Percentiles rank a stretch among this genome's conserved stretches.
phyloP scores from a whole-genome alignment of 2,329 filamentous ascomycete genomes.

The Sclerotinia glacialis region DNA sequence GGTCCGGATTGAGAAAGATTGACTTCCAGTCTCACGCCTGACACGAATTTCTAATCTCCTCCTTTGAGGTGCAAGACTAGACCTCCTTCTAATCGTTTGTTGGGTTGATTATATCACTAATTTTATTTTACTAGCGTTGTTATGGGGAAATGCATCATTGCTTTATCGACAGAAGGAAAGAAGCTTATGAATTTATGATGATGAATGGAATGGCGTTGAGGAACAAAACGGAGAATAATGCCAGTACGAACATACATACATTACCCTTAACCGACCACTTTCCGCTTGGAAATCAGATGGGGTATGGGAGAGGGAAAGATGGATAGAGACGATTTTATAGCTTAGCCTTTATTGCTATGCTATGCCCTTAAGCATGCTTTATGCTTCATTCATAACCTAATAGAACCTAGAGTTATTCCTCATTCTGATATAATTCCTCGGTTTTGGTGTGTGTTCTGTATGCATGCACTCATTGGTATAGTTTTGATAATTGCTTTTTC shows the following conservation, averaged over 20 bases:
- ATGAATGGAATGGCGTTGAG: constrained; percentile 4
- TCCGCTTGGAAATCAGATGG: constrained; percentile 20
- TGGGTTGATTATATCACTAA: neutral
- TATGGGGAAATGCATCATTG: neutral
- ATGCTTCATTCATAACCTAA: constrained; percentile 13
- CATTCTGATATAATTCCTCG: neutral
- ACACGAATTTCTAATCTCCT: neutral
- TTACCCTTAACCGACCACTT: neutral
- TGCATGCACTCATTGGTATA: neutral
- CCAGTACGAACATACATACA: constrained; percentile 1
- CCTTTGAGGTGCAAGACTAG: constrained; percentile 3
- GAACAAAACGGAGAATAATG: neutral
- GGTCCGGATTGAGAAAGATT: constrained; percentile 32
- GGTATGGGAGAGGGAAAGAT: constrained; percentile 14
- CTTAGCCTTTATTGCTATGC: constrained; percentile 21
- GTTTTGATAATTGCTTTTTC: neutral
- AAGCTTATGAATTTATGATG: constrained; percentile 5
- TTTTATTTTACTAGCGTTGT: neutral
- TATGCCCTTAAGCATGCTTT: constrained; percentile 13
- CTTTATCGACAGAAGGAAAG: constrained; percentile 10
- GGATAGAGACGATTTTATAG: constrained; percentile 14
- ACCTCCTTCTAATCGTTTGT: neutral
- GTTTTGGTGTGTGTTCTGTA: neutral
- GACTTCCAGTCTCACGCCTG: constrained; percentile 9
- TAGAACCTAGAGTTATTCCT: constrained; percentile 17